Evolutionary conservation across 139 green algal species (phyloP).

Genomic region (Tetradesmus lagerheimii): DNA sequence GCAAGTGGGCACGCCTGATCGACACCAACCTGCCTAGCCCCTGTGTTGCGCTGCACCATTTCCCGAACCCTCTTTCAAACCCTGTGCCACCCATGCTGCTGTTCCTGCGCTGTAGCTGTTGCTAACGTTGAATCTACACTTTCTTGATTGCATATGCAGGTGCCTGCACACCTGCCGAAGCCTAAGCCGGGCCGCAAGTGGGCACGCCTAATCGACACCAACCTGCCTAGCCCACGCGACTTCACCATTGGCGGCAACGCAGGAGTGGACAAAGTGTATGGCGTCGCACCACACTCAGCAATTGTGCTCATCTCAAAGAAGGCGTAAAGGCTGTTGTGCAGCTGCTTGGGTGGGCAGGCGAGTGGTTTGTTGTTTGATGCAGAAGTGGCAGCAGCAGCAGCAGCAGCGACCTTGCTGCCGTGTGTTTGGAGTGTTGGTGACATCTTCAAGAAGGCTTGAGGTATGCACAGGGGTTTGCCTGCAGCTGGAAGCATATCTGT

Average conservation of each 20-base stretch:
- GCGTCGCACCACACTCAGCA: not conserved
- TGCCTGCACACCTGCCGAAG: conserved; percentile 69
- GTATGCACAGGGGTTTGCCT: too few relatives aligned
- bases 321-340: not conserved
- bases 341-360: too few relatives aligned
- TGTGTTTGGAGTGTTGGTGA: too few relatives aligned
- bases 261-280: conserved; percentile 68
- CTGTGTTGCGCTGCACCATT: too few relatives aligned
- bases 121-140: too few relatives aligned
- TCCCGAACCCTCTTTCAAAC: not conserved
- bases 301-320: conserved; percentile 43
- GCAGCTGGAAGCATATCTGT: too few relatives aligned
- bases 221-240: conserved; percentile 90
- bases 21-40: conserved; percentile 95
- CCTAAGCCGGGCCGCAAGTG: conserved; percentile 80
- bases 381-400: too few relatives aligned
- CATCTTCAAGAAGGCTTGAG: too few relatives aligned
- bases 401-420: too few relatives aligned
- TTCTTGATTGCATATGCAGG: too few relatives aligned
- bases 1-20: conserved; percentile 86
- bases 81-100: not conserved
- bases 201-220: conserved; percentile 95
- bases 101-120: too few relatives aligned
- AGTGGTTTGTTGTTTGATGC: too few relatives aligned
- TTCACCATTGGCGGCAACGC: conserved; percentile 88